Conservation (phyloP, 169 alveolate species). For the Plasmodium adleri region DNA sequence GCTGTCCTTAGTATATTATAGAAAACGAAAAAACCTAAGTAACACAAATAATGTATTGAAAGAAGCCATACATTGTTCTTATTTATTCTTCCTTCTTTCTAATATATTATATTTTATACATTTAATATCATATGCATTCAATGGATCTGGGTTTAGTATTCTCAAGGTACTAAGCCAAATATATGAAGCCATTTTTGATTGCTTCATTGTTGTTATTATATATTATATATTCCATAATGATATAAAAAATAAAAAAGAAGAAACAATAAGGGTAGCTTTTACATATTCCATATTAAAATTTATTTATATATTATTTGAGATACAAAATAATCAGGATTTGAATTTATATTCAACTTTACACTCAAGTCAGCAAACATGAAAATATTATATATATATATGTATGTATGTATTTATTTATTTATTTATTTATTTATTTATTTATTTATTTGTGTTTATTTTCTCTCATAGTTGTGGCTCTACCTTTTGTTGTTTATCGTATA, state of each 20-base stretch:
- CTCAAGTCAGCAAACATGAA: constrained; percentile 15
- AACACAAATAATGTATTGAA: constrained; percentile 6
- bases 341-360: constrained; percentile 28
- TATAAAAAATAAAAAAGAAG: constrained; percentile 26
- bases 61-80: constrained; percentile 29
- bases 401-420: background rate
- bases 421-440: background rate
- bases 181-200: constrained; percentile 55
- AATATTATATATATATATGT: background rate
- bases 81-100: constrained; percentile 35
- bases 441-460: background rate
- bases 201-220: constrained; percentile 17
- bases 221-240: constrained; percentile 19
- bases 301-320: constrained; percentile 34
- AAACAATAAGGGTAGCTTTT: constrained; percentile 23
- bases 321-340: constrained; percentile 50
- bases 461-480: constrained; percentile 45
- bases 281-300: constrained; percentile 45
- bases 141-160: constrained; percentile 67
- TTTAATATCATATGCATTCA: constrained; percentile 34
- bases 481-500: constrained; percentile 36
- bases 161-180: constrained; percentile 72
- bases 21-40: constrained; percentile 10
- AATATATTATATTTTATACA: constrained; percentile 44
- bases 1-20: constrained; percentile 21